These are phyloP conservation scores for Knufia fluminis DNA, from an alignment of 2,329 filamentous ascomycete genomes.

Conservation along the genomic window DNA sequence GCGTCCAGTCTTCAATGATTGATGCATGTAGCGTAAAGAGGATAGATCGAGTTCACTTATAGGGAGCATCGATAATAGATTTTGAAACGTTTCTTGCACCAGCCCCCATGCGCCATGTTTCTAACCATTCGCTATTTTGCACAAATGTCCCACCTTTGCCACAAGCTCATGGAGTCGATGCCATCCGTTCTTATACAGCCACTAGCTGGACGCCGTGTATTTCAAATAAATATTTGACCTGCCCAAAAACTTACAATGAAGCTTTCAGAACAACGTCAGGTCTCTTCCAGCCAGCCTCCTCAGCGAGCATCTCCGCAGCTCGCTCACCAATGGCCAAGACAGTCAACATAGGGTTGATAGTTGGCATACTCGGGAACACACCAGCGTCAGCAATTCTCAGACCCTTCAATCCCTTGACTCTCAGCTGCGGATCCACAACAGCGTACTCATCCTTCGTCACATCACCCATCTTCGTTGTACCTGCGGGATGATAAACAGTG, in stretches of 20 bases:
- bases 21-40: too few species aligned
- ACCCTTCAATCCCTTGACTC: constrained; percentile 61
- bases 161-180: too few species aligned
- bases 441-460: constrained; percentile 57
- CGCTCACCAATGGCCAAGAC: constrained; percentile 76
- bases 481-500: constrained; percentile 83
- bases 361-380: constrained; percentile 79
- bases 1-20: too few species aligned
- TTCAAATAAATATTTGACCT: too few species aligned
- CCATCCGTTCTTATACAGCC: too few species aligned
- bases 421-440: constrained; percentile 69
- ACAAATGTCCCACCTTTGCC: too few species aligned
- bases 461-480: constrained; percentile 86
- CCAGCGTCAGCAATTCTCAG: constrained; percentile 77
- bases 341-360: constrained; percentile 84
- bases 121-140: too few species aligned
- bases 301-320: constrained; percentile 71
- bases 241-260: constrained; percentile 40
- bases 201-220: too few species aligned
- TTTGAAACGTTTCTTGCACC: too few species aligned
- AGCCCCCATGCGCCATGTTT: too few species aligned
- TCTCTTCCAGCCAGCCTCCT: constrained; percentile 59
- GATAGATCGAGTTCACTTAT: too few species aligned
- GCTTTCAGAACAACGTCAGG: constrained; percentile 36
- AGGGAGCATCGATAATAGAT: too few species aligned